Evolutionary conservation across 768 basidiomycete species (phyloP).

Genomic region (Phaeotremella fagi): DNA sequence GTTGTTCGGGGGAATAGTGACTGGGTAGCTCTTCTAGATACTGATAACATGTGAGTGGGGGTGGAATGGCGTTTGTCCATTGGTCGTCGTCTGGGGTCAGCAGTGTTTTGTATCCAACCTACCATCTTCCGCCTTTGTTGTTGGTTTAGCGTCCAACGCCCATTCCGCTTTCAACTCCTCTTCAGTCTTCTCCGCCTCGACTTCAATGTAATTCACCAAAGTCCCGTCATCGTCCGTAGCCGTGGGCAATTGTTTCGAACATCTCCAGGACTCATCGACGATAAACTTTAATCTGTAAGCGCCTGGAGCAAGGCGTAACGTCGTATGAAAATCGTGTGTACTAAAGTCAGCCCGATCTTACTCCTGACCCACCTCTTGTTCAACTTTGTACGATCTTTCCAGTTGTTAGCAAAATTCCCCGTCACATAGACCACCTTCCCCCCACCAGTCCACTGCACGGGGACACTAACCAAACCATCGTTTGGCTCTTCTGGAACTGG

Average conservation of each 20-base stretch:
- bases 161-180: slow-evolving; percentile 40
- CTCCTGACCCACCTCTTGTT: slow-evolving; percentile 39
- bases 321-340: slow-evolving; percentile 46
- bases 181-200: slow-evolving; percentile 49
- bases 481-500: slow-evolving; percentile 11
- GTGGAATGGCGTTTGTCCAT: slow-evolving; percentile 79
- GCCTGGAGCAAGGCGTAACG: slow-evolving; percentile 67
- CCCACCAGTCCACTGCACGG: slow-evolving; percentile 49
- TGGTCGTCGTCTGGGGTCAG: slow-evolving; percentile 48
- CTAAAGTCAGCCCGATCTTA: slow-evolving; percentile 13
- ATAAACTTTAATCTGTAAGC: slow-evolving; percentile 93
- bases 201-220: slow-evolving; percentile 87
- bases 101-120: slow-evolving; percentile 24
- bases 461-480: slow-evolving; percentile 41
- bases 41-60: slow-evolving; percentile 71
- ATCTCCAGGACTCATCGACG: slow-evolving; percentile 81
- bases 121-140: slow-evolving; percentile 31
- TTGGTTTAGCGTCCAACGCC: slow-evolving; percentile 35
- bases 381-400: slow-evolving; percentile 47
- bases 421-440: slow-evolving; percentile 49
- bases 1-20: slow-evolving; percentile 34
- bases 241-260: slow-evolving; percentile 59
- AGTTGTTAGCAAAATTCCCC: slow-evolving; percentile 49
- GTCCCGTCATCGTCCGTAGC: slow-evolving; percentile 87
- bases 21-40: slow-evolving; percentile 67